Base-by-base conservation (phyloP, 495 filamentous ascomycete species). In the Podospora didyma region DNA sequence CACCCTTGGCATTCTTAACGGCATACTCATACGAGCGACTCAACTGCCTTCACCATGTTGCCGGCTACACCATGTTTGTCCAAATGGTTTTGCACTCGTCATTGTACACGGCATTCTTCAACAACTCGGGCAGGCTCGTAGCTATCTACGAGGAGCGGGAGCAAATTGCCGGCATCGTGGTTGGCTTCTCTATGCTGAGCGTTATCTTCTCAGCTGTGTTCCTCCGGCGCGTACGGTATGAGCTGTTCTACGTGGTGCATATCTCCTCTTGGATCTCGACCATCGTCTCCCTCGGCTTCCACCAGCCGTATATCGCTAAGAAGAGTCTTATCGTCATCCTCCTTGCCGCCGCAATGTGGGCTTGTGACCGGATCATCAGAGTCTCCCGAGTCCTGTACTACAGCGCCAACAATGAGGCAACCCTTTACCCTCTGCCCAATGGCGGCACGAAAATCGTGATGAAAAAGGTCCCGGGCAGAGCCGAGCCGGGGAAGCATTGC, bases 11-110 rank as follows among this genome's bases (percentile, higher is more conserved):
- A 26, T 71, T 78, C 31, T 57, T 86, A 22, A 81, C 78, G 10
- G 77, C 78, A 17, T 79, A 79, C 46, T 85, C 82, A 9, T 85
- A 86, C 61, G 83, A 86, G 54, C 69, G 79, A 19, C 74, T 86
- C 31, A 85, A 85, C 56, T 73, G 75, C 28, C 75, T 86, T 19
- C 83, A 86, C 63, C 79, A 78, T 52, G 74, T 78, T 45, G 78
- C 75, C 34, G 83, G 83, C 23, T 83, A 82, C 57, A 78, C 76
- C 10, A 82, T 77, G 37, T 69, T 84, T 39, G 19, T 69, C 6
- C 67, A 64, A 35, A 64, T 72, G 47, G 60, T 81, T 23, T 37
- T 82, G 10, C 82, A 84, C 51, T 70, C 53, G 0, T 56, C 69
- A 6, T 48, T 78, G 20, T 82, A 78, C 62, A 65, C 76, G 14